A percentile compares a stretch with the other conserved stretches of the same genome.
Conservation (phyloP, 768 basidiomycete genomes). For the Leccinum broughii region DNA sequence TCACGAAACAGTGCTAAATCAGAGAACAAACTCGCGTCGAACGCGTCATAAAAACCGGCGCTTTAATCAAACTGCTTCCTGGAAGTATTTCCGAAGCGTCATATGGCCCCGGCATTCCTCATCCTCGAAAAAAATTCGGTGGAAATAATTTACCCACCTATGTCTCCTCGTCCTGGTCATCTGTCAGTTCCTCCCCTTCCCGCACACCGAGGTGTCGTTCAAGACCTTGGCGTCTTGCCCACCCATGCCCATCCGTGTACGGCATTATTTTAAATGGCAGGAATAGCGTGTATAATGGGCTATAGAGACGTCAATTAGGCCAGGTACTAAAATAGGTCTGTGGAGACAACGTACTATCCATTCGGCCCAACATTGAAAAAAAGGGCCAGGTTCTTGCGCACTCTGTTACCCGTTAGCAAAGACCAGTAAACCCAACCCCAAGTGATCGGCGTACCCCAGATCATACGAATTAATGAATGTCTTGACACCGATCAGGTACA, state of each 20-base stretch:
- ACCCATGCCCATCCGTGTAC: constrained; percentile 79
- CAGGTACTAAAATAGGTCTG: neutral
- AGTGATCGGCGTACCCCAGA: constrained; percentile 56
- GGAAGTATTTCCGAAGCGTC: constrained; percentile 54
- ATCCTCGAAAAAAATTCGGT: constrained; percentile 36
- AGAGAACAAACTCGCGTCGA: constrained; percentile 21
- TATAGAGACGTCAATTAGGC: constrained; percentile 29
- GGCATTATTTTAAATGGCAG: constrained; percentile 80
- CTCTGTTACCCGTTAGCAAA: constrained; percentile 28
- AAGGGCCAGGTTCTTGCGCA: constrained; percentile 64
- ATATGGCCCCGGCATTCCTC: constrained; percentile 80
- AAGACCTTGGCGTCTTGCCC: constrained; percentile 72
- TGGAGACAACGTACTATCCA: constrained; percentile 70
- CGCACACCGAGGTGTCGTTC: constrained; percentile 60
- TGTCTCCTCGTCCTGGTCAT: constrained; percentile 58
- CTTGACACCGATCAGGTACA: constrained; percentile 35
- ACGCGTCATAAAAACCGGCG: constrained; percentile 20
- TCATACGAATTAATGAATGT: constrained; percentile 91
- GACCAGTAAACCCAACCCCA: neutral
- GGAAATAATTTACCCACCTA: constrained; percentile 14
- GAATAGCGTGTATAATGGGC: constrained; percentile 76
- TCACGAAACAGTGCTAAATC: constrained; percentile 8
- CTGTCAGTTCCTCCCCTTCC: constrained; percentile 86
- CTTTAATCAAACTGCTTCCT: constrained; percentile 27
- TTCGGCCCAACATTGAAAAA: constrained; percentile 86